These are phyloP conservation scores for Erodium trifolium DNA, from an alignment of 441 rosid genomes.

Conservation along the genomic window DNA sequence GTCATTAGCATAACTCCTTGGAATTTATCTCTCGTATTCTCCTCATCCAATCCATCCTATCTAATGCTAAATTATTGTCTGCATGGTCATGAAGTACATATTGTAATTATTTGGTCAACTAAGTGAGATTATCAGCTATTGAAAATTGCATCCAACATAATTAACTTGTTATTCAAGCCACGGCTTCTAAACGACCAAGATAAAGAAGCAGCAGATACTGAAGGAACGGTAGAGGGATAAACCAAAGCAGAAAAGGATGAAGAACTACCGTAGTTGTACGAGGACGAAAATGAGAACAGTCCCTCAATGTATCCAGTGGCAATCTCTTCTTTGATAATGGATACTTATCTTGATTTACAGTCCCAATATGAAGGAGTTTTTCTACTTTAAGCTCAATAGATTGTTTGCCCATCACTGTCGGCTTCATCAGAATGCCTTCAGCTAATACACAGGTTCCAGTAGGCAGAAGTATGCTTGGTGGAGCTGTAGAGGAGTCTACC, in stretches of 20 bases:
- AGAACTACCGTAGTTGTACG: conserved; percentile 65
- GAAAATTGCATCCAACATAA: too few species aligned
- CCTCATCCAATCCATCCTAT: too few species aligned
- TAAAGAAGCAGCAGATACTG: too few species aligned
- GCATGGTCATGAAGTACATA: too few species aligned
- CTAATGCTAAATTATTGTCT: too few species aligned
- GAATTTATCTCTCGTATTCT: too few species aligned
- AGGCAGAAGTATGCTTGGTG: conserved; percentile 34
- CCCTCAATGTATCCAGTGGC: conserved; percentile 60
- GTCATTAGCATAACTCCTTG: too few species aligned
- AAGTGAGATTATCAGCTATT: too few species aligned
- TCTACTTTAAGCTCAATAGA: conserved; percentile 53
- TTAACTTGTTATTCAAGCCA: too few species aligned
- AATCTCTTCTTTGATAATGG: conserved; percentile 58
- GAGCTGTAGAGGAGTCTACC: conserved; percentile 48
- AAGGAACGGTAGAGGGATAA: neutral
- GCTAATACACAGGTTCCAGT: conserved; percentile 62
- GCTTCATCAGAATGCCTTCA: conserved; percentile 47
- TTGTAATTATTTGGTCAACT: too few species aligned
- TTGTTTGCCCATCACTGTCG: conserved; percentile 27
- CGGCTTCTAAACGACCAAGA: too few species aligned
- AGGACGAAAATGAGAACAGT: conserved; percentile 65
- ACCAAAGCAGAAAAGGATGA: neutral
- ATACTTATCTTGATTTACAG: conserved; percentile 50
- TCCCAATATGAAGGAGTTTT: conserved; percentile 66